Evolutionary conservation across 2,329 filamentous ascomycete species (phyloP), one percentile per base, ranked within the genome.

Genomic region (Aspergillus ochraceoroseus): DNA sequence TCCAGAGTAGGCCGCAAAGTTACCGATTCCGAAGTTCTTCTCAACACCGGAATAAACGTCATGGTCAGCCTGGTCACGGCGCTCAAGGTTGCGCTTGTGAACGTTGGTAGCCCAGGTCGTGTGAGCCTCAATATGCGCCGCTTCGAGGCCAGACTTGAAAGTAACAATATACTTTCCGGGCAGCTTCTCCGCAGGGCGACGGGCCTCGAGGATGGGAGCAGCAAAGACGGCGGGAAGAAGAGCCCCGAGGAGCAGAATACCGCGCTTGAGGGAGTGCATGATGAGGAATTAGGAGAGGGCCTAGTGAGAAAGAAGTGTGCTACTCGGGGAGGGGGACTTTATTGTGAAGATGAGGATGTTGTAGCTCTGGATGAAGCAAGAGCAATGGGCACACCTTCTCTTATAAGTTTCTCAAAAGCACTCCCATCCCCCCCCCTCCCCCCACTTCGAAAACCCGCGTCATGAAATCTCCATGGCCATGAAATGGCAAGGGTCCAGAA

Each of bases 1-100:
- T 12, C 65, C 67, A 5, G 64, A 55, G 31, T 71, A 70, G 13
- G 56, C 67, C 33, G 66, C 66, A 54, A 68, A 72, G 32, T 59
- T 54, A 27, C 61, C 53, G 51, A 73, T 67, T 27, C 57, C 58
- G 55, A 65, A 72, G 9, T 60, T 63, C 48, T 66, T 65, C 50
- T 70, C 64, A 7, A 74, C 53, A 38, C 64, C 41, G 26, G 32
- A n/a, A 32, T 41, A 34, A 32, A 47, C 17, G 53, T 59, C 40
- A 1, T 30, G 29, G 4, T 32, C 38, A 15, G 37, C n/a, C 14
- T 30, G 12, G 36, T 26, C 45, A 22, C 43, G 49, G 27, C 46
- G 44, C 32, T 44, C 45, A 5, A 49, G 22, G 27, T 48, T 51
- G 40, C 51, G 53, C 27, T 35, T 47, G 44, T 55, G 53, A 18